Conservation (phyloP, 2,329 filamentous ascomycete genomes). For the Aureobasidium pullulans region DNA sequence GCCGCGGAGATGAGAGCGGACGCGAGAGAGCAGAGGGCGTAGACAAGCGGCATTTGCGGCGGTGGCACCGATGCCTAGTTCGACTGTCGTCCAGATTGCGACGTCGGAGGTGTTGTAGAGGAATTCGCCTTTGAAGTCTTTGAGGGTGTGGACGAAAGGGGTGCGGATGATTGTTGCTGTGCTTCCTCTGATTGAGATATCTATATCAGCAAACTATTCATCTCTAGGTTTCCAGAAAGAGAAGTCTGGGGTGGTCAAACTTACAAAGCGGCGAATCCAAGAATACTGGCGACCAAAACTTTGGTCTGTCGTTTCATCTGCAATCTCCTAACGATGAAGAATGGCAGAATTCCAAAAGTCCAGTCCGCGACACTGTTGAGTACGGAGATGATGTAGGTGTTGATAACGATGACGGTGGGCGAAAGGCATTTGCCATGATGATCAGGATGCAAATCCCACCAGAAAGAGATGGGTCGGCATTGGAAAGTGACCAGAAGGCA, state of each 20-base stretch:
- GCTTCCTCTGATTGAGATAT: conserved; percentile 35
- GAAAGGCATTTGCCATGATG: conserved; percentile 36
- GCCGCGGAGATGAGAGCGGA: background rate
- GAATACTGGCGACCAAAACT: conserved; percentile 30
- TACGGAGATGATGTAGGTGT: conserved; percentile 25
- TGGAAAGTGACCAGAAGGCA: conserved; percentile 47
- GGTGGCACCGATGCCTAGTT: conserved; percentile 28
- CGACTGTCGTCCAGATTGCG: conserved; percentile 28
- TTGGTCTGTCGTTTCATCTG: conserved; percentile 34
- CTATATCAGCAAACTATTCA: background rate
- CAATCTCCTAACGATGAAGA: conserved; percentile 35
- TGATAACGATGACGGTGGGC: conserved; percentile 41
- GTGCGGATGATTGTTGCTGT: conserved; percentile 43
- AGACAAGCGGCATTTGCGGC: conserved; percentile 44
- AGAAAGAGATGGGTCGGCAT: conserved; percentile 45
- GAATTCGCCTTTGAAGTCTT: conserved; percentile 34
- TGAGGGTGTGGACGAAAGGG: conserved; percentile 33
- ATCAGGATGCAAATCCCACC: conserved; percentile 40
- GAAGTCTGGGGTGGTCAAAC: conserved; percentile 36
- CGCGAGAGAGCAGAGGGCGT: conserved; percentile 36
- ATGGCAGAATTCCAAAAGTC: conserved; percentile 33
- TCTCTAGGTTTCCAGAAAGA: conserved; percentile 16
- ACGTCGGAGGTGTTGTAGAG: conserved; percentile 37
- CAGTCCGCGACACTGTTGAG: conserved; percentile 37
- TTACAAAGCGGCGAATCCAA: conserved; percentile 32